These are phyloP conservation scores for Colletotrichum cordylinicola DNA, from an alignment of 2,329 filamentous ascomycete genomes.

Conservation along the genomic window DNA sequence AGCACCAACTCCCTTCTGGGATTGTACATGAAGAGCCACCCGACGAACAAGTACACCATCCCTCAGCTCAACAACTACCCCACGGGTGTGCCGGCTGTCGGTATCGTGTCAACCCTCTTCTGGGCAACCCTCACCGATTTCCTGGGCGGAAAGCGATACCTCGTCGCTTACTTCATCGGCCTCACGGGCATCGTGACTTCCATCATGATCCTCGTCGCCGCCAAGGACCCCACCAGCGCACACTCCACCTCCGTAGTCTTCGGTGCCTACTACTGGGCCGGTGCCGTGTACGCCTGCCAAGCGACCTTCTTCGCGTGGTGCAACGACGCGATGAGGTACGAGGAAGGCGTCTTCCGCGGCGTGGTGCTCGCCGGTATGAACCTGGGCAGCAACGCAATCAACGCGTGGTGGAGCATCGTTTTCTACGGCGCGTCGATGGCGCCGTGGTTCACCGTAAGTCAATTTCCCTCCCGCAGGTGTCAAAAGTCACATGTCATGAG, in stretches of 20 bases:
- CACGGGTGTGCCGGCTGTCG: slow-evolving; percentile 60
- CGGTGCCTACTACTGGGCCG: slow-evolving; percentile 73
- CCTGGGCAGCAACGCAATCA: slow-evolving; percentile 69
- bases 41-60: slow-evolving; percentile 46
- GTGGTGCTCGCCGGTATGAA: slow-evolving; percentile 79
- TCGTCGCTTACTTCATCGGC: slow-evolving; percentile 72
- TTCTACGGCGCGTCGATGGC: slow-evolving; percentile 74
- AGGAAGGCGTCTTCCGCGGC: slow-evolving; percentile 67
- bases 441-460: slow-evolving; percentile 66
- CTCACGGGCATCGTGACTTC: slow-evolving; percentile 68
- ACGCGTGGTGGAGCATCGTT: slow-evolving; percentile 76
- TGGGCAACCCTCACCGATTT: slow-evolving; percentile 74
- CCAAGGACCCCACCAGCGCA: slow-evolving; percentile 41
- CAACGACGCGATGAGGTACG: slow-evolving; percentile 71
- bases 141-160: slow-evolving; percentile 65
- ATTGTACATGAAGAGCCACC: slow-evolving; percentile 56
- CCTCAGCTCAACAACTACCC: slow-evolving; percentile 63
- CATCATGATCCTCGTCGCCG: slow-evolving; percentile 64
- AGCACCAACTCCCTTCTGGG: slow-evolving; percentile 65
- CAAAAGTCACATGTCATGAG: neutral
- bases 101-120: slow-evolving; percentile 67
- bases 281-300: slow-evolving; percentile 74
- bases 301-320: slow-evolving; percentile 80
- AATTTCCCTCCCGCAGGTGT: neutral
- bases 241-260: slow-evolving; percentile 60